Base-by-base conservation (phyloP, 169 alveolate genomes). In the Cryptosporidium felis region DNA sequence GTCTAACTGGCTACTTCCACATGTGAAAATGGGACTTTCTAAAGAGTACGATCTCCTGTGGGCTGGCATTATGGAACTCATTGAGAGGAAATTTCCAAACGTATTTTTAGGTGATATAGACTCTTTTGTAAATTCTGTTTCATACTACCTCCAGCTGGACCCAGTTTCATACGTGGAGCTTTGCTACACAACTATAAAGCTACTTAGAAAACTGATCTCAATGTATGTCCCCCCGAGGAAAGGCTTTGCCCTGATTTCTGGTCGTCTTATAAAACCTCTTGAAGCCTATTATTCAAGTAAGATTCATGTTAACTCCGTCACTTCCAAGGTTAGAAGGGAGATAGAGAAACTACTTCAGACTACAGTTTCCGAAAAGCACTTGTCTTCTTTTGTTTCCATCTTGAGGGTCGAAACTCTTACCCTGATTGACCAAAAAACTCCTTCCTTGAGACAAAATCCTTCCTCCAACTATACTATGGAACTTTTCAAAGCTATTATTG, bases 1-100 rank as follows among this genome's bases (percentile, higher is more conserved):
- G 85, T 74, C 65, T 34, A 56, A 56, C 32, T 74, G 67, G 65
- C 28, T 74, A 16, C 40, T 74, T n/a, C 85, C 85, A 0, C 51
- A 74, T 74, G 18, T 53, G 8, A 74, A 51, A 6, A 23, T 34
- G 5, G 0, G 40, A 2, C n/a, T 26, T n/a, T 74, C 85, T 26
- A 10, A 6, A n/a, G 36, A 74, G 18, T 34, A 16, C 28, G 23
- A 12, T n/a, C 23, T 53, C 21, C 14, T 6, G 14, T 74, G 85
- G 85, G 18, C 40, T n/a, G n/a, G 23, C 6, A 74, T 74, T 1
- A 49, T 74, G 58, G 56, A 56, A 1, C 18, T 74, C 26, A 74
- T 74, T 40, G 85, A 56, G 10, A 18, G 41, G 34, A 74, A 9
- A 38, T 74, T 53, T 38, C 60, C 67, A 0, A 38, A 34, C 3